These are phyloP conservation scores for Phytophthora uliginosa DNA, from an alignment of 352 stramenopile genomes.

Conservation along the genomic window DNA sequence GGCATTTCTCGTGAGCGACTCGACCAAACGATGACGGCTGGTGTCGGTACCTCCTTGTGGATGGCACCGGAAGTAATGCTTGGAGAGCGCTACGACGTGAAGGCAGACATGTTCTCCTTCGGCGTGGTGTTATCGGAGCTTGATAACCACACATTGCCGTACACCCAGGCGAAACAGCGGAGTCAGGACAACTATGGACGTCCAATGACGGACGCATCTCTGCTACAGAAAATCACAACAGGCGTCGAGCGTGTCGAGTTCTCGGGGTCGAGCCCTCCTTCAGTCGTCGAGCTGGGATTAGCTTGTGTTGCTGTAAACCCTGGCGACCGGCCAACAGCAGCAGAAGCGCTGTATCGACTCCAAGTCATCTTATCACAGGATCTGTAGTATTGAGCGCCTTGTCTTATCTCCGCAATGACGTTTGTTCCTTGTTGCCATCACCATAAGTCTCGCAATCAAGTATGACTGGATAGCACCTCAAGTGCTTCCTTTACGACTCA, in stretches of 20 bases:
- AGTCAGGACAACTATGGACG: constrained; percentile 5
- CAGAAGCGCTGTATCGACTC: constrained; percentile 38
- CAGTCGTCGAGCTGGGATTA: constrained; percentile 19
- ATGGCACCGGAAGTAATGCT: constrained; percentile 39
- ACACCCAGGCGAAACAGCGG: constrained; percentile 10
- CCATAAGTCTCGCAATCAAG: background rate
- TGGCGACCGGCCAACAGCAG: constrained; percentile 22
- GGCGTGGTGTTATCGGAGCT: constrained; percentile 41
- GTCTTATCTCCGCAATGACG: background rate
- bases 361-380: constrained; percentile 21
- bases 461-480: background rate
- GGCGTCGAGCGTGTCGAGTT: constrained; percentile 33
- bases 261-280: constrained; percentile 6
- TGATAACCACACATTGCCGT: constrained; percentile 30
- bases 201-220: constrained; percentile 22
- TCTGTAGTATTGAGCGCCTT: background rate
- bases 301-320: constrained; percentile 37
- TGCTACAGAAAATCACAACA: constrained; percentile 41
- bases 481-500: background rate
- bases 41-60: constrained; percentile 29
- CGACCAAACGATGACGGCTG: constrained; percentile 32
- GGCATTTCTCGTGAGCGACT: constrained; percentile 22
- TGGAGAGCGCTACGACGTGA: constrained; percentile 33
- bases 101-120: constrained; percentile 43
- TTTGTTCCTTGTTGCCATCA: background rate